Base-by-base conservation (phyloP, 495 filamentous ascomycete genomes). In the Schizothecium vesticola region DNA sequence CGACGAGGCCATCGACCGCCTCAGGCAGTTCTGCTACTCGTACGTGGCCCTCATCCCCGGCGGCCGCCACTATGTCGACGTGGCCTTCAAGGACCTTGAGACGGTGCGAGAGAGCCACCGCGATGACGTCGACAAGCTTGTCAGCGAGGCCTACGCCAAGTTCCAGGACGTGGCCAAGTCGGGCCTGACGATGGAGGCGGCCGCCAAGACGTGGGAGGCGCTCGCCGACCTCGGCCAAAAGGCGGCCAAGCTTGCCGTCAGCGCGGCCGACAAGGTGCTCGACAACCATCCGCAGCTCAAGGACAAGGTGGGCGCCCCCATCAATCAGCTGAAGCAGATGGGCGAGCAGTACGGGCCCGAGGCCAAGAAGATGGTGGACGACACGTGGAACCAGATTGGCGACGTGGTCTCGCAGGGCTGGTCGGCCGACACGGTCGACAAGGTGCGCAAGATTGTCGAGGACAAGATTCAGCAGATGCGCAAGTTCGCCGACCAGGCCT, bases 11-110 rank as follows among this genome's bases (percentile, higher is more conserved):
- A 73, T 88, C 33, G 70, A 81, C 57, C 86, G 83, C 80, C 77
- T 91, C 64, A 82, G 83, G 67, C 77, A 85, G 56, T 84, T 87
- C 2, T 83, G 83, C 10, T 85, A 84, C 58, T 84, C 84, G 16
- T 91, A 91, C 69, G 86, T 86, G 3, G 79, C 74, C n/a, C 88
- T 87, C 79, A 83, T 92, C 33, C 89, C 89, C 4, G 89, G 89
- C n/a, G 89, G 82, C 4, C 81, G 82, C 12, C 75, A 78, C 21
- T 88, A 87, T 70, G 81, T 90, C 61, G 87, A 90, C 71, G 76
- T 77, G 2, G 83, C 81, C 3, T 91, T 92, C 73, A 78, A 87
- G 33, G 88, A 91, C 67, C 75, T 91, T 16, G 88, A 90, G 28
- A 79, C 79, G 19, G 79, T 91, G 31, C 80, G 83, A 24, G 73